These are phyloP conservation scores for Monilinia fructigena DNA, from an alignment of 2,329 filamentous ascomycete genomes.

Conservation along the genomic window DNA sequence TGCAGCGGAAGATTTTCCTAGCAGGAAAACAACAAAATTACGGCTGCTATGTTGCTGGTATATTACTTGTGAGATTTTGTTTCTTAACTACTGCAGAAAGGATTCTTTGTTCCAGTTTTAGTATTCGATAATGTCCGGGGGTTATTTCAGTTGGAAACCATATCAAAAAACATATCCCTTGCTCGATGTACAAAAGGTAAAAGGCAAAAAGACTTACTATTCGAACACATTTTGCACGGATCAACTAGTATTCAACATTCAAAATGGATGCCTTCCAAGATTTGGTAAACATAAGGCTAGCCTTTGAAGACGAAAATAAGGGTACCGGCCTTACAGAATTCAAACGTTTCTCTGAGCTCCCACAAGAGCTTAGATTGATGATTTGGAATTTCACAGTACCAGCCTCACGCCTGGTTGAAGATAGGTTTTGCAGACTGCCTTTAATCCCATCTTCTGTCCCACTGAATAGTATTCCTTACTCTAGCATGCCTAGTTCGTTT, in stretches of 20 bases:
- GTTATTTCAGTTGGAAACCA: too few relatives aligned
- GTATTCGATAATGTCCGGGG: too few relatives aligned
- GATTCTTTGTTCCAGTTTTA: too few relatives aligned
- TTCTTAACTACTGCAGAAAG: too few relatives aligned
- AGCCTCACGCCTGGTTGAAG: not conserved
- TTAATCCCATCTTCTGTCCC: not conserved
- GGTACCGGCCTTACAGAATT: not conserved
- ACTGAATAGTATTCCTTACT: not conserved
- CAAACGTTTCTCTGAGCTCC: not conserved
- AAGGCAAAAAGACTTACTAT: not conserved
- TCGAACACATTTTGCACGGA: not conserved
- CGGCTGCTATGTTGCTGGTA: too few relatives aligned
- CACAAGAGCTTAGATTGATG: not conserved
- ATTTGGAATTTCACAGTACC: not conserved
- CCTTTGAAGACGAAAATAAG: not conserved
- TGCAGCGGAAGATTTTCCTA: too few relatives aligned
- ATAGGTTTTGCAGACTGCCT: not conserved
- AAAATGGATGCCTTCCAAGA: conserved; percentile 11
- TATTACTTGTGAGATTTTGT: too few relatives aligned
- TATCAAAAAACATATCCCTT: too few relatives aligned
- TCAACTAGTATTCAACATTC: not conserved
- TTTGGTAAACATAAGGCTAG: not conserved
- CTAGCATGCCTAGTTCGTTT: not conserved
- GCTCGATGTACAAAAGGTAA: not conserved
- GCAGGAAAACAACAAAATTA: too few relatives aligned